phyloP scores from a whole-genome alignment of 495 filamentous ascomycete genomes.

The Trichocladium antarcticum region DNA sequence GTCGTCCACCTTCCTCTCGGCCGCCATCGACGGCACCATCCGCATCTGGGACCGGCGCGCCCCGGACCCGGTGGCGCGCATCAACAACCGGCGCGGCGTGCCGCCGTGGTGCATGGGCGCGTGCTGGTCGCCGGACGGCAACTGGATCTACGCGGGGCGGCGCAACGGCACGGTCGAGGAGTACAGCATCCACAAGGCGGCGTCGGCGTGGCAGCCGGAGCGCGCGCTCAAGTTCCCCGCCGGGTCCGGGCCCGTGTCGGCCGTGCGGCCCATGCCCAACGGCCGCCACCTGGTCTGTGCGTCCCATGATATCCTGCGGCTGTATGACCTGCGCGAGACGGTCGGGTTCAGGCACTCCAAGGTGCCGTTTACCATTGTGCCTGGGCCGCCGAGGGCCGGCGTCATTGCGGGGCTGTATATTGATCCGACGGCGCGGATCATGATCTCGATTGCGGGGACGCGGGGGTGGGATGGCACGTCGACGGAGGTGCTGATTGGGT shows the following conservation, averaged over 20 bases:
- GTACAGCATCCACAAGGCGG: conserved; percentile 76
- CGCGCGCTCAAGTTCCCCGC: conserved; percentile 83
- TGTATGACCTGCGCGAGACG: conserved; percentile 76
- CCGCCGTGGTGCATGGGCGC: conserved; percentile 97
- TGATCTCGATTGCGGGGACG: conserved; percentile 84
- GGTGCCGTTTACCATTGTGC: conserved; percentile 88
- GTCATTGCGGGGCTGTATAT: conserved; percentile 75
- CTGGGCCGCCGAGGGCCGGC: conserved; percentile 78
- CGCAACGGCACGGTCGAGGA: conserved; percentile 94
- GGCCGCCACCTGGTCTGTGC: conserved; percentile 89
- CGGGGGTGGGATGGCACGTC: conserved; percentile 89
- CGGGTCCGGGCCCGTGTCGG: conserved; percentile 80
- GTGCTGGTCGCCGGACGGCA: conserved; percentile 95
- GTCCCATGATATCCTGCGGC: conserved; percentile 82
- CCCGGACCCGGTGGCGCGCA: conserved; percentile 63
- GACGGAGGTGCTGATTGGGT: conserved; percentile 87
- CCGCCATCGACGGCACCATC: conserved; percentile 78
- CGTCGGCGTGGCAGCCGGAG: conserved; percentile 48
- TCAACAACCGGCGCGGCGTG: conserved; percentile 55
- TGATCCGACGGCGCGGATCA: conserved; percentile 78
- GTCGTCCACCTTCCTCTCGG: conserved; percentile 71
- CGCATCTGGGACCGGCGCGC: conserved; percentile 84
- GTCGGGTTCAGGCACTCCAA: conserved; percentile 56
- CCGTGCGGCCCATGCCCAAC: conserved; percentile 83
- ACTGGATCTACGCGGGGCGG: conserved; percentile 86